Conservation (phyloP, 2,329 filamentous ascomycete genomes). For the Phoma herbarum region DNA sequence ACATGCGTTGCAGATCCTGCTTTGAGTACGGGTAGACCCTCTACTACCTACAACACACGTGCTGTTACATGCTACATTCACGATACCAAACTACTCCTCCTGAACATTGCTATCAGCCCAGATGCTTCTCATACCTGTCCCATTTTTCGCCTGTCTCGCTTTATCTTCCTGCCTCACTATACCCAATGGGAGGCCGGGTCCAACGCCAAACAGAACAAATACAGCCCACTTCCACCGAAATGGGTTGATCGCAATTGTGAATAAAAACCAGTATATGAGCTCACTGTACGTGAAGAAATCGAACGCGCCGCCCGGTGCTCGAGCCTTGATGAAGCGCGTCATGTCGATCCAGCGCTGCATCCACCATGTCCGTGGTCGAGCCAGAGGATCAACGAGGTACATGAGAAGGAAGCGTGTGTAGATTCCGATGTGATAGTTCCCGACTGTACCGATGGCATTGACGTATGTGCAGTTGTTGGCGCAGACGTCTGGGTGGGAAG, state of each 20-base stretch:
- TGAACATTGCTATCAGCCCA: slow-evolving; percentile 11
- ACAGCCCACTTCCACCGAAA: slow-evolving; percentile 91
- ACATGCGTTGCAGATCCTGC: not conserved
- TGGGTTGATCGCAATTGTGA: slow-evolving; percentile 80
- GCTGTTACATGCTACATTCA: too few relatives aligned
- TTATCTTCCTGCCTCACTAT: slow-evolving; percentile 73
- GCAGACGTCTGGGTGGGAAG: slow-evolving; percentile 74
- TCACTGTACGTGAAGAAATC: slow-evolving; percentile 92
- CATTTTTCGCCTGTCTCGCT: slow-evolving; percentile 59
- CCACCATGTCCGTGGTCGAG: slow-evolving; percentile 74
- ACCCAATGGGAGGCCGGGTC: slow-evolving; percentile 69
- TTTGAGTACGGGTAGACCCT: too few relatives aligned
- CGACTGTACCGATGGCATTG: slow-evolving; percentile 80
- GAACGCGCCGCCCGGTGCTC: slow-evolving; percentile 74
- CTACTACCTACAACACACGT: too few relatives aligned
- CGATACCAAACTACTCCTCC: slow-evolving; percentile 1
- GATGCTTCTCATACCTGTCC: slow-evolving; percentile 54
- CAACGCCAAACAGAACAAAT: slow-evolving; percentile 83
- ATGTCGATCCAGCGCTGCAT: slow-evolving; percentile 91
- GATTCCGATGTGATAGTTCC: slow-evolving; percentile 90
- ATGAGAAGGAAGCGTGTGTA: slow-evolving; percentile 87
- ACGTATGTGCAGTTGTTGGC: slow-evolving; percentile 87
- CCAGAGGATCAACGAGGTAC: slow-evolving; percentile 82
- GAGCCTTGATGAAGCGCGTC: slow-evolving; percentile 74
- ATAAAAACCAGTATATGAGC: slow-evolving; percentile 84